Base-by-base conservation (phyloP, 306 rosid species). In the Potentilla sterilis region DNA sequence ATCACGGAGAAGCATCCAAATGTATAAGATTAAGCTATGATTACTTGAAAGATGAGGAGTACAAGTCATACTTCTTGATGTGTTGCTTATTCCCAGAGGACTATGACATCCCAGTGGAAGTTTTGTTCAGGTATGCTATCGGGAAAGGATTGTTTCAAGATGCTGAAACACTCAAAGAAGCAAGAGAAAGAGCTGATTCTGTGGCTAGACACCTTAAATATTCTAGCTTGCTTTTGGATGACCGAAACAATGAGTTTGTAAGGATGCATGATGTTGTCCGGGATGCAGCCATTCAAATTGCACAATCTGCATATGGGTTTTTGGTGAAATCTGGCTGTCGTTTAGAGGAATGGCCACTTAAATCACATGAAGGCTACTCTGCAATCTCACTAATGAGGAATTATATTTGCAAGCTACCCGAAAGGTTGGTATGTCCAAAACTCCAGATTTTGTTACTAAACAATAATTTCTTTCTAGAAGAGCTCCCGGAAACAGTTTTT, bases 191-290 rank as follows among this genome's bases (percentile, higher is more conserved):
- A 19, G 51, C 7, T 13, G 2, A 28, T n/a, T 15, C 1, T 2
- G 57, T 78, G 55, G 49, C 54, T 37, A 14, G 34, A 42, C 8
- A 77, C 40, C 81, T 84, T 3, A 81, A 35, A 48, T 34, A 51
- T 37, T 64, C 69, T 5, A 13, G 72, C 32, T 38, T 83, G 51
- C 75, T 84, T 37, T 67, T 81, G 41, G 48, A 38, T 0, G 70
- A 52, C 6, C 0, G 10, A 16, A 3, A 14, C 5, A 7, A 12
- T 0, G 16, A 34, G 5, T 24, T 5, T 24, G 68, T 75, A 0
- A 52, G 14, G 24, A 78, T 84, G 87, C 87, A 84, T 38, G 85
- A 84, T 42, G 79, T 83, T 6, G 52, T 77, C 13, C 81, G 85
- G 5, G 65, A 59, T 28, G 0, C 9, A 4, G 65, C 65, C 38